Base-by-base conservation (phyloP, 345 rosid genomes). In the Aquilaria yunnanensis region DNA sequence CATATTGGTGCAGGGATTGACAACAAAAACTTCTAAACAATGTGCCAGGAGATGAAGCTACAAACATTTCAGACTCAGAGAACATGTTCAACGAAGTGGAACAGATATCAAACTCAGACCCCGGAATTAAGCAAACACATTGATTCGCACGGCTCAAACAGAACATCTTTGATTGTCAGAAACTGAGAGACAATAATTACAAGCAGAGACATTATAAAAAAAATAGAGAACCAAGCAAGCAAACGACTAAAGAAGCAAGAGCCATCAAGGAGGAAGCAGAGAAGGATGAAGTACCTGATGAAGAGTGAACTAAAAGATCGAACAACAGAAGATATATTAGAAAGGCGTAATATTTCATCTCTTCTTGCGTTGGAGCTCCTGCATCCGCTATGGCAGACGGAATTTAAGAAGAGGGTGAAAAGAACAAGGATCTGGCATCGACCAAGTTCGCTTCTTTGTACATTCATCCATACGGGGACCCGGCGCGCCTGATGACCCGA, bases 271-370 rank as follows among this genome's bases (percentile, higher is more conserved):
- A 45, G 54, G 6, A 46, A 10, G 33, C 0, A 55, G 48, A 59
- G 63, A 59, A 13, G 51, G 32, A 55, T 29, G 10, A 37, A 47
- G 67, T 73, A 85, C 87, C 87, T 53, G 52, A 70, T 13, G 83
- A 72, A 59, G 61, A 67, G 14, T 56, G 53, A 57, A 72, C 2
- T 0, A 60, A 70, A 59, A 72, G 66, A 56, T 65, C 60, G 50
- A 74, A 52, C 34, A 76, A 51, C 32, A 83, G 55, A 11, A 71
- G 54, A 30, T 72, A 48, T 57, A 66, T 12, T 34, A 66, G 41
- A 34, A 57, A 58, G 43, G 43, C 43, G 43, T 0, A 37, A 37
- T 3, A 4, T 2, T 37, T 37, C 43, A 37, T 37, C 43, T 37
- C 43, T 37, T 37, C 43, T 37, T 37, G 43, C 3, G 43, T 37